Evolutionary conservation across 2,329 filamentous ascomycete species (phyloP).

Genomic region (Arachnopeziza araneosa): DNA sequence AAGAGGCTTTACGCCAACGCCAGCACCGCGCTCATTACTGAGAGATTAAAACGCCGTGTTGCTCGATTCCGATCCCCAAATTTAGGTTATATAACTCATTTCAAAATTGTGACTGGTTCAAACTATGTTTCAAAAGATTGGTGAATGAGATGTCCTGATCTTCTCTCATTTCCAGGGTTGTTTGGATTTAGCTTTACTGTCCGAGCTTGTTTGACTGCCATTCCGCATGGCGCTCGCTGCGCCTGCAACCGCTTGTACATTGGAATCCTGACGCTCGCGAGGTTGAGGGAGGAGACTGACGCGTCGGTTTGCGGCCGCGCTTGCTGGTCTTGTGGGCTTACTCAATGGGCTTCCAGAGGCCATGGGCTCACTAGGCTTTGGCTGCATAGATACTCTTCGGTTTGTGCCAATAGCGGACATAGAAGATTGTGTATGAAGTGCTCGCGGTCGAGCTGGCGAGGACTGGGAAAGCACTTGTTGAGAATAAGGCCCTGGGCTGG

Average conservation of each 20-base stretch:
- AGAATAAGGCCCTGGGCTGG: conserved; percentile 43
- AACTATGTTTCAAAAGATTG: not conserved
- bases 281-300: conserved; percentile 48
- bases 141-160: not conserved
- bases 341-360: conserved; percentile 21
- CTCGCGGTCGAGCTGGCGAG: conserved; percentile 36
- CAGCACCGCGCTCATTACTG: not conserved
- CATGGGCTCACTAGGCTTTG: conserved; percentile 34
- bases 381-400: conserved; percentile 50
- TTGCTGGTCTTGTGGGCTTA: conserved; percentile 44
- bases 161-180: conserved; percentile 16
- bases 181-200: conserved; percentile 22
- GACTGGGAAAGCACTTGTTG: conserved; percentile 37
- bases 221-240: conserved; percentile 39
- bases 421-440: conserved; percentile 36
- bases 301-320: conserved; percentile 48
- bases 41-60: not conserved
- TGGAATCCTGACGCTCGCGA: conserved; percentile 25
- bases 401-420: conserved; percentile 33
- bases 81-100: not conserved
- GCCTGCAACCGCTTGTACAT: conserved; percentile 40
- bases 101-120: not conserved
- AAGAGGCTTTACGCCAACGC: not conserved
- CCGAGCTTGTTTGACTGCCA: conserved; percentile 20
- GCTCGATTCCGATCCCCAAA: not conserved